A percentile compares a stretch with the other conserved stretches of the same genome.
These are phyloP conservation scores for Saccharomyces kudriavzevii DNA, from an alignment of 805 yeast genomes.

Conservation along the genomic window DNA sequence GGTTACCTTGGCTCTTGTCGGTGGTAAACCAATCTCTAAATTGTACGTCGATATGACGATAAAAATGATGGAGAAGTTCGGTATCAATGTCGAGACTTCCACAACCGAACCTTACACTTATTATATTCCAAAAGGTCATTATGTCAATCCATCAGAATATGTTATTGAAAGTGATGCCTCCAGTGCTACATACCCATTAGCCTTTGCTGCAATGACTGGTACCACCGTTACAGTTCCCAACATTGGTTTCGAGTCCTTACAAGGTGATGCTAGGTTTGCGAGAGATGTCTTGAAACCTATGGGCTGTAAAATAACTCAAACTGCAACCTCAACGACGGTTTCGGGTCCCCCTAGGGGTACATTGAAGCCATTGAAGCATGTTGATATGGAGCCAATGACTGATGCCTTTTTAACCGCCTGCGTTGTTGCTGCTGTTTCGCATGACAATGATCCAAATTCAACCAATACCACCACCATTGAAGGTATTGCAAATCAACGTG, in stretches of 20 bases:
- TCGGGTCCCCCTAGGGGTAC: constrained; percentile 72
- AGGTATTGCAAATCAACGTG: constrained; percentile 97
- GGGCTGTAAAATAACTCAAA: constrained; percentile 88
- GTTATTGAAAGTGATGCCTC: constrained; percentile 95
- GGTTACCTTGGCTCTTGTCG: constrained; percentile 79
- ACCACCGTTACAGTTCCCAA: constrained; percentile 88
- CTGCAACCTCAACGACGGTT: constrained; percentile 82
- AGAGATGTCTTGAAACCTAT: constrained; percentile 84
- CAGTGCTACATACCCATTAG: constrained; percentile 94
- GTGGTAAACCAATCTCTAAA: constrained; percentile 95
- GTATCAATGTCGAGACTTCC: constrained; percentile 66
- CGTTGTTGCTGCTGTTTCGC: constrained; percentile 92
- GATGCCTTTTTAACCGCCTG: constrained; percentile 96
- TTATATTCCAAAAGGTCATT: constrained; percentile 78
- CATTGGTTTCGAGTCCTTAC: constrained; percentile 84
- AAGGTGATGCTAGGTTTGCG: constrained; percentile 96
- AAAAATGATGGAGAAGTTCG: constrained; percentile 87
- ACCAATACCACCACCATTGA: constrained; percentile 62
- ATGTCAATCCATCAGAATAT: constrained; percentile 74
- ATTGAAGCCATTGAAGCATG: constrained; percentile 59
- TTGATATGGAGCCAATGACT: constrained; percentile 99
- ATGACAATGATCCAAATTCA: constrained; percentile 35
- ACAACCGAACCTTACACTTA: constrained; percentile 72
- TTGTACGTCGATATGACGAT: constrained; percentile 96
- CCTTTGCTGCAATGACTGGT: constrained; percentile 95